Base-by-base conservation (phyloP, 805 yeast genomes). In the Barnettozyma salicaria region DNA sequence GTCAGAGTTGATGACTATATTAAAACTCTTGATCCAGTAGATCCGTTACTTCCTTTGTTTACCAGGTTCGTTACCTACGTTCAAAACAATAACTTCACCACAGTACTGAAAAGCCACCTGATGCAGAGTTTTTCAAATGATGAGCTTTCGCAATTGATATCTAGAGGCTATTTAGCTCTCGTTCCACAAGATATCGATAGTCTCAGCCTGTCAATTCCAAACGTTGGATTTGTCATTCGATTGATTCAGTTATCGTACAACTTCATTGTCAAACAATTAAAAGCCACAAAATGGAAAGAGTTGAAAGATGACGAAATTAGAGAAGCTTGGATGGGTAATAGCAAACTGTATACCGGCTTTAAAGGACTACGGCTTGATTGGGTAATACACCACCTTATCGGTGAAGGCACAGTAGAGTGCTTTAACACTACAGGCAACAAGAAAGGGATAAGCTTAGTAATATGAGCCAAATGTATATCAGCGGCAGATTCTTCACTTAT, bases 371-470 rank as follows among this genome's bases (percentile, higher is more conserved):
- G 68, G 41, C 48, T 74, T 27, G 47, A 61, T 22, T 76, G 79
- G 77, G 50, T 66, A 2, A 45, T 76, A 11, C 73, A 77, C 13
- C 69, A 68, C 36, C 63, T 74, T 34, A 57, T 67, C 35, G 82
- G 81, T 1, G 56, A 66, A 18, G 82, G 81, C 0, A 48, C 64
- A 1, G 52, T 70, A 3, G 80, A 75, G 45, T 71, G 69, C 7
- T 72, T 72, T 47, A 64, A 65, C 31, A 71, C 80, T 0, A 73
- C 74, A 2, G 72, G 68, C 2, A 78, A 78, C 3, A 25, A 30
- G 7, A 39, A 31, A n/a, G 40, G 30, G 3, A 20, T 38, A 7
- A 33, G n/a, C 13, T 27, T 29, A 7, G 17, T 27, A n/a, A n/a
- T n/a, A n/a, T n/a, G n/a, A n/a, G n/a, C 12, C 12, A 12, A 22